Conservation (phyloP, 2,329 filamentous ascomycete genomes). For the Penicillium frequentans region DNA sequence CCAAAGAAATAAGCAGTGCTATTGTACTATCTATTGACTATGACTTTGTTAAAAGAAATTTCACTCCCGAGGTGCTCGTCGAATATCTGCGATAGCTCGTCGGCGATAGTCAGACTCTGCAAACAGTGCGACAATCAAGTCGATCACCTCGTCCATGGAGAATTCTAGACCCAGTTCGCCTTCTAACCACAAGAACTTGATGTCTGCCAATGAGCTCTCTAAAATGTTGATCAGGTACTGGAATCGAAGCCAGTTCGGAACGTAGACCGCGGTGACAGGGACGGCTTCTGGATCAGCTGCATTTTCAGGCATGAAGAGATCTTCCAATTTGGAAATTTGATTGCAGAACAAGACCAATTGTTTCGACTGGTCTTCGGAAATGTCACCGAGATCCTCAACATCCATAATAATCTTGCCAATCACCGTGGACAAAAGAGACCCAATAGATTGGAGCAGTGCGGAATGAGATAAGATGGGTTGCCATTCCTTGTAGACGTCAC, state of each 20-base stretch:
- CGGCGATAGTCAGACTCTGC: conserved; percentile 61
- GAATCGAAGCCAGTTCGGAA: conserved; percentile 64
- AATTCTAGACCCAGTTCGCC: conserved; percentile 65
- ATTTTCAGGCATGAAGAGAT: conserved; percentile 54
- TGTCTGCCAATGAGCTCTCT: conserved; percentile 63
- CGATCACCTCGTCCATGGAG: conserved; percentile 60
- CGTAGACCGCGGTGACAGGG: conserved; percentile 62
- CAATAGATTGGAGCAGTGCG: conserved; percentile 62
- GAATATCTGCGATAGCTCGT: conserved; percentile 59
- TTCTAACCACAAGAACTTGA: conserved; percentile 65
- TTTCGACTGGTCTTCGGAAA: conserved; percentile 62
- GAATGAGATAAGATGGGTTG: conserved; percentile 58
- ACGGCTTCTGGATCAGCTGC: conserved; percentile 36
- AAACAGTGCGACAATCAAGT: conserved; percentile 64
- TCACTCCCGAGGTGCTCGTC: conserved; percentile 29
- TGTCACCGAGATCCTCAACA: conserved; percentile 63
- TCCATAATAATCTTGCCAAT: conserved; percentile 62
- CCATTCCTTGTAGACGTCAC: conserved; percentile 59
- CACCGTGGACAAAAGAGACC: conserved; percentile 58
- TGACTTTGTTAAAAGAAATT: not conserved
- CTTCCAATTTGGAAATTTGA: conserved; percentile 55
- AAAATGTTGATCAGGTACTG: conserved; percentile 65
- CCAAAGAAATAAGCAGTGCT: not conserved
- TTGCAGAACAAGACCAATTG: conserved; percentile 59
- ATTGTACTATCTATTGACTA: too few relatives aligned